A percentile compares a stretch with the other conserved stretches of the same genome.
phyloP scores from a whole-genome alignment of 2,329 filamentous ascomycete genomes.

The Colletotrichum neosansevieriae region DNA sequence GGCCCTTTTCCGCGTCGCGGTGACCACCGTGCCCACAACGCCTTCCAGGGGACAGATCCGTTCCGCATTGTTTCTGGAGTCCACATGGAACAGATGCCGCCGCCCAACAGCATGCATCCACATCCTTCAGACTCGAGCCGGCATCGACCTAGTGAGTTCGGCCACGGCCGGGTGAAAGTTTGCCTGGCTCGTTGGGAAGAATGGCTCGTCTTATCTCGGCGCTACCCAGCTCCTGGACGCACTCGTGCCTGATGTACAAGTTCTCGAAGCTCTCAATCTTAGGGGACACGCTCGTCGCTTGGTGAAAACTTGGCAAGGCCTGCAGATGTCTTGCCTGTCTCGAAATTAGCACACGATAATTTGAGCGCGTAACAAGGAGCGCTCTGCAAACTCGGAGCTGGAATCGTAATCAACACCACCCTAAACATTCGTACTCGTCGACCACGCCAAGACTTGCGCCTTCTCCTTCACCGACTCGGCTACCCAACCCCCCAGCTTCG shows the following conservation, averaged over 20 bases:
- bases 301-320: background rate
- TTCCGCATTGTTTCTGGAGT: conserved; percentile 29
- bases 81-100: conserved; percentile 21
- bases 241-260: background rate
- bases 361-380: background rate
- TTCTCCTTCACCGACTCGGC: conserved; percentile 21
- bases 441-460: conserved; percentile 3
- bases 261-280: too few species aligned
- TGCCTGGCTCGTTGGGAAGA: background rate
- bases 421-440: background rate
- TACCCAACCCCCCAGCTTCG: conserved; percentile 19
- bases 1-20: conserved; percentile 31
- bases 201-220: conserved; percentile 2
- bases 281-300: too few species aligned
- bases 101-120: conserved; percentile 9
- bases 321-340: background rate
- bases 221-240: background rate
- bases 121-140: conserved; percentile 1
- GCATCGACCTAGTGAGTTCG: background rate
- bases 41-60: conserved; percentile 1
- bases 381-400: background rate
- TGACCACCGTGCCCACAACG: conserved; percentile 4
- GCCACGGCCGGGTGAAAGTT: background rate
- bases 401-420: background rate
- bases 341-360: background rate